Evolutionary conservation across 257 asterid species (phyloP).

Genomic region (Solanum paucissectum): DNA sequence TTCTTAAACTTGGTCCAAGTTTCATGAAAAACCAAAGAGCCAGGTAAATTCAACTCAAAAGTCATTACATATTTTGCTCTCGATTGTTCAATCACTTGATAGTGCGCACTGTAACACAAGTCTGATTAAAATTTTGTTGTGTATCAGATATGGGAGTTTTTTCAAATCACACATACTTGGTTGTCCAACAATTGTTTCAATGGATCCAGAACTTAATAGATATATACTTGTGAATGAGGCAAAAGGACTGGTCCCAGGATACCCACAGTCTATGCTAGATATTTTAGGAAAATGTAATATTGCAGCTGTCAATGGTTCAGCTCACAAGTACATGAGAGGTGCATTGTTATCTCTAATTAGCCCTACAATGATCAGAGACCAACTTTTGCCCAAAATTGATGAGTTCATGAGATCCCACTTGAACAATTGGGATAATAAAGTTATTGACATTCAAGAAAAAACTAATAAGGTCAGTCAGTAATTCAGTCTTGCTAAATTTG

Average conservation of each 20-base stretch:
- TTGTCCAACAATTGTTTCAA: conserved; percentile 72
- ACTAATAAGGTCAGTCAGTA: conserved; percentile 42
- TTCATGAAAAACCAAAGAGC: conserved; percentile 92
- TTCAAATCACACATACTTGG: conserved; percentile 82
- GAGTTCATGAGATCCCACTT: conserved; percentile 57
- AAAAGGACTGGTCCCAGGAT: conserved; percentile 85
- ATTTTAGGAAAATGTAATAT: conserved; percentile 74
- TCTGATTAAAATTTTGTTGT: neutral
- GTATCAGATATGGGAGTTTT: conserved; percentile 62
- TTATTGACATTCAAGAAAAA: conserved; percentile 71
- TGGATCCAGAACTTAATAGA: conserved; percentile 82
- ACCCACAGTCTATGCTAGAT: conserved; percentile 73
- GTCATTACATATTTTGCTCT: neutral
- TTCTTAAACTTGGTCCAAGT: conserved; percentile 84
- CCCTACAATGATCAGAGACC: conserved; percentile 61
- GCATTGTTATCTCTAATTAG: conserved; percentile 61
- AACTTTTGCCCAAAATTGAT: conserved; percentile 62
- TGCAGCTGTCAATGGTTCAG: conserved; percentile 70
- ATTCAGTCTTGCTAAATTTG: neutral
- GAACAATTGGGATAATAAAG: conserved; percentile 45
- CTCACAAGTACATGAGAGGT: conserved; percentile 79
- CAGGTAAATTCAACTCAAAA: conserved; percentile 27
- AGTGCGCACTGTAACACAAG: neutral
- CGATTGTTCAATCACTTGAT: neutral
- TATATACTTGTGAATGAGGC: conserved; percentile 70